Percentiles rank a stretch among this genome's conserved stretches.
Conservation (phyloP, 164 flowering plant genomes). For the Berberis vulgaris region DNA sequence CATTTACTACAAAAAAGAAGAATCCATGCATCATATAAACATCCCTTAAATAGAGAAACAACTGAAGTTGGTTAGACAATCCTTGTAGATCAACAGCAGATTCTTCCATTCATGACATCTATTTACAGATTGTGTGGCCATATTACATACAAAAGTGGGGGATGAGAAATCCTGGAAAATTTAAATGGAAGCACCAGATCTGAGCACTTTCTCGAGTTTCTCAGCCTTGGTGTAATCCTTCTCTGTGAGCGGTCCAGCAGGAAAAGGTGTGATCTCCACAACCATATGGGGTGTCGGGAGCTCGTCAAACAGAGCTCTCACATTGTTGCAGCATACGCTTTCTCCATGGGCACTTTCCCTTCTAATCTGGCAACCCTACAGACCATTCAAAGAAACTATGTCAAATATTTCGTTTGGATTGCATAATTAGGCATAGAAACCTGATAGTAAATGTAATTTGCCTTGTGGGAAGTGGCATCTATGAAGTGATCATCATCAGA, state of each 20-base stretch:
- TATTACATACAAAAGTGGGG: background rate
- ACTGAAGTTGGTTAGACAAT: too few relatives aligned
- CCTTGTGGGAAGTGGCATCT: slow-evolving; percentile 95
- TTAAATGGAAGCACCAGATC: slow-evolving; percentile 81
- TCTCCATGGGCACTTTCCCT: slow-evolving; percentile 98
- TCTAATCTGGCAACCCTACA: slow-evolving; percentile 93
- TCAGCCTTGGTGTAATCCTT: slow-evolving; percentile 87
- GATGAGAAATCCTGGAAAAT: slow-evolving; percentile 1
- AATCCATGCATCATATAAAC: too few relatives aligned
- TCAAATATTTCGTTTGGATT: background rate
- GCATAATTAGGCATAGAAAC: background rate
- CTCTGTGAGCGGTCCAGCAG: slow-evolving; percentile 83
- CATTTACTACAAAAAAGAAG: too few relatives aligned
- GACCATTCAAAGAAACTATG: background rate
- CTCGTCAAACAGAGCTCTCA: slow-evolving; percentile 92
- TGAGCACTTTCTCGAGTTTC: slow-evolving; percentile 83
- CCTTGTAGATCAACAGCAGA: too few relatives aligned
- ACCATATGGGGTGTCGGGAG: slow-evolving; percentile 89
- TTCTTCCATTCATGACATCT: too few relatives aligned
- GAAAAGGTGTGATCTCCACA: slow-evolving; percentile 87
- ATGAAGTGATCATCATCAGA: slow-evolving; percentile 90
- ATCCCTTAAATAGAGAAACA: too few relatives aligned
- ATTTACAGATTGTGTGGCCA: too few relatives aligned
- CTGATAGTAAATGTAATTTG: slow-evolving; percentile 10
- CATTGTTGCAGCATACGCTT: slow-evolving; percentile 93